phyloP scores from a whole-genome alignment of 306 rosid species.

The Malus asiatica region DNA sequence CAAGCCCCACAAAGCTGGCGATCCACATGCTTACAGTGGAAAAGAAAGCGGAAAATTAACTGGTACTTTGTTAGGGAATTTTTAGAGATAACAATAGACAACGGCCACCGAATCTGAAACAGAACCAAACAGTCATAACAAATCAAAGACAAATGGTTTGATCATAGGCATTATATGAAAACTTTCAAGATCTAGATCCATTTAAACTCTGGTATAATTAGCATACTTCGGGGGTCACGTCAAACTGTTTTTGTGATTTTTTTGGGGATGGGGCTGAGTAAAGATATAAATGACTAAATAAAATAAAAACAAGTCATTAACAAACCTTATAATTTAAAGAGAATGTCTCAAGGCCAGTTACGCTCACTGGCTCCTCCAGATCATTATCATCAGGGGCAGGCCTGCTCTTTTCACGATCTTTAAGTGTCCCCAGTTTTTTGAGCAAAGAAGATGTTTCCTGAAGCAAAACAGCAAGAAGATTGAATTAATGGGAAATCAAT shows the following conservation, averaged over 20 bases:
- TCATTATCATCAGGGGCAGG: conserved; percentile 40
- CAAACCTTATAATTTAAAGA: conserved; percentile 84
- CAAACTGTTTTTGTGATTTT: not conserved
- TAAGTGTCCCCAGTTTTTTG: conserved; percentile 60
- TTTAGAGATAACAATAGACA: conserved; percentile 82
- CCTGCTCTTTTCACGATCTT: conserved; percentile 43
- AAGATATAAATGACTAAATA: not conserved
- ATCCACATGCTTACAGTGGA: conserved; percentile 92
- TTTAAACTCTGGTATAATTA: not conserved
- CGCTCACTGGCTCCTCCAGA: conserved; percentile 64
- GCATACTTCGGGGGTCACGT: not conserved
- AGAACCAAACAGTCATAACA: conserved; percentile 7
- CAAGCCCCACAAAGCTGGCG: conserved; percentile 97
- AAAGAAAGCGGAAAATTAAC: conserved; percentile 82
- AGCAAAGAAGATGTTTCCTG: conserved; percentile 88
- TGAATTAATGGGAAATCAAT: conserved; percentile 7
- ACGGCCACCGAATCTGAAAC: conserved; percentile 87
- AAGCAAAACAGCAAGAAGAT: conserved; percentile 12
- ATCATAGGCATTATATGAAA: not conserved
- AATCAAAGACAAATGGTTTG: not conserved
- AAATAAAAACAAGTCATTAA: not conserved
- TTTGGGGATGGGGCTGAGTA: not conserved
- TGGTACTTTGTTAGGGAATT: conserved; percentile 83
- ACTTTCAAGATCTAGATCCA: not conserved
- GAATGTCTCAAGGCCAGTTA: conserved; percentile 83